Base-by-base conservation (phyloP, 2,329 filamentous ascomycete genomes). In the Lachnellula arida region DNA sequence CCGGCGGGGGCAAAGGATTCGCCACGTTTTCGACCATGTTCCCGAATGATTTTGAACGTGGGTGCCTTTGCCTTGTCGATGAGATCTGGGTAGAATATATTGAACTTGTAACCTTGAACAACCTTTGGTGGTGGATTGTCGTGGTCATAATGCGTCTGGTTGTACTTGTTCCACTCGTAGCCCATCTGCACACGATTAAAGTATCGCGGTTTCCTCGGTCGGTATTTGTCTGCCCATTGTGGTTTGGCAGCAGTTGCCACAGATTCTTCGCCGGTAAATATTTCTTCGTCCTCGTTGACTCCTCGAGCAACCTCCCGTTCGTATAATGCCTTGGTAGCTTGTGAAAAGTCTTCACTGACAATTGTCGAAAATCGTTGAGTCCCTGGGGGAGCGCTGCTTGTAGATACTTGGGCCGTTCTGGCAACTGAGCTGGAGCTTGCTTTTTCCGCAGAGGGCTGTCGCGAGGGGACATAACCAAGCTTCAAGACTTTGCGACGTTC, bases 91-190 rank as follows among this genome's bases (percentile, higher is more conserved):
- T 99, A 99, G 75, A 99, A 99, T 51, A 99, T 93, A 75, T 99
- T 97, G 80, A 99, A 99, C 72, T 96, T 97, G 79, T 99, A 99
- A 55, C 94, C 94, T 72, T 99, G 94, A 11, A 99, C 94, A 6
- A 99, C 93, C 74, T 96, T 97, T 25, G 94, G 94, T 1, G 94
- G 94, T 2, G 94, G 94, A 68, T 97, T 97, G 70, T 97, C 93
- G 72, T 97, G 91, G 72, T 97, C 94, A 75, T 99, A 99, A 74
- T 99, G 94, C 12, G 94, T 99, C 75, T 99, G 94, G 69, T 99
- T 99, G 80, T 99, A 99, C 74, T 99, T 99, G 78, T 99, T 99
- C 94, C 94, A 99, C 73, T 99, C 94, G 72, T 97, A 99, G 52
- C 94, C 94, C 89, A 97, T 97, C 73, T 96, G 92, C 47, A 97